Evolutionary conservation across 768 basidiomycete species (phyloP), one percentile per base, ranked within the genome.

Genomic region (Pleurotus giganteus): DNA sequence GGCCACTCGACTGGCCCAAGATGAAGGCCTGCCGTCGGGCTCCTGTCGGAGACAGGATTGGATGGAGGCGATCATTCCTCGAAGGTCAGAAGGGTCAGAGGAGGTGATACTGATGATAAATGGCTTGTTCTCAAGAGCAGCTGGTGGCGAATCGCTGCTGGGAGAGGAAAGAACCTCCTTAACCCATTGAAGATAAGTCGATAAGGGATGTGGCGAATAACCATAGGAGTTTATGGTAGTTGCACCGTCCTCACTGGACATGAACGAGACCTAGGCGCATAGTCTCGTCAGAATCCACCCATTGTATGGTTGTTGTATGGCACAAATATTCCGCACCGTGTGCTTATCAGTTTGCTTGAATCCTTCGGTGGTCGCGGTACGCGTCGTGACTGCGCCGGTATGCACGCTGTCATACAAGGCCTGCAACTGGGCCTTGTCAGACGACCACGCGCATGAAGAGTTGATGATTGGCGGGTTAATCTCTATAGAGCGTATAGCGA

Each of bases 161-260:
- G 70, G 58, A 34, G 66, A 69, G 9, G 70, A 69, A 57, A 81
- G 66, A 55, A 88, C 77, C 39, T 83, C 62, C 32, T 74, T 65
- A 43, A 91, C 72, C 86, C 87, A 90, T 47, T 65, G 67, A 41
- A 91, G 65, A 70, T 93, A 94, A 21, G 65, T 60, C n/a, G 72
- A 62, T 39, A 94, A 77, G 4, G 88, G 82, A 61, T 86, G 77
- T 0, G 91, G 92, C 6, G 90, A 93, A 70, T 94, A 95, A 21
- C 92, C 92, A 68, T 90, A 94, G 0, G 87, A 88, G 66, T 94
- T 94, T 57, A 91, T 64, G 13, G 91, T 84, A n/a, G 88, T 77
- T 32, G 77, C 59, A 7, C 73, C 63, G 12, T 71, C 70, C 34
- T 68, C 70, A 43, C 37, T 24, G n/a, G 31, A 15, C 23, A 81